phyloP scores from a whole-genome alignment of 306 rosid genomes.

The Comarum palustre region DNA sequence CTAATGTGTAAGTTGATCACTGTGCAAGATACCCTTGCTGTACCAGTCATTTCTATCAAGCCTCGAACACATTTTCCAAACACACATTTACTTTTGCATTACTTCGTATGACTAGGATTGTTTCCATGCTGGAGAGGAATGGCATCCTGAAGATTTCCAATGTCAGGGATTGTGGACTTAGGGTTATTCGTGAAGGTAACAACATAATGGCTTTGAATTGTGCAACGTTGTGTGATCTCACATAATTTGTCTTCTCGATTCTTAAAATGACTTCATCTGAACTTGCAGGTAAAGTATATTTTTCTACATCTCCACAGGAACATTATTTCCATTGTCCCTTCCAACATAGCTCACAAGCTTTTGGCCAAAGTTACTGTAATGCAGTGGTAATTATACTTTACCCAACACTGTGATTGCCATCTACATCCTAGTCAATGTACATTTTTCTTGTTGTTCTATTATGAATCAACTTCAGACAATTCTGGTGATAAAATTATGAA shows the following conservation, averaged over 20 bases:
- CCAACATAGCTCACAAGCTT: constrained; percentile 78
- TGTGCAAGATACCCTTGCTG: not conserved
- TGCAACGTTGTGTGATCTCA: constrained; percentile 1
- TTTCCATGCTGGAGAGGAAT: constrained; percentile 76
- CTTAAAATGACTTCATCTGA: not conserved
- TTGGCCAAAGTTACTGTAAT: constrained; percentile 85
- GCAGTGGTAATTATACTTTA: constrained; percentile 50
- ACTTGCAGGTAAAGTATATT: constrained; percentile 52
- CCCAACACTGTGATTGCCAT: not conserved
- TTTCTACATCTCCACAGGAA: constrained; percentile 85
- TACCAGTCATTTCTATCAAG: not conserved
- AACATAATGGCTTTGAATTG: constrained; percentile 16
- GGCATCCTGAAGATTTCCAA: constrained; percentile 82
- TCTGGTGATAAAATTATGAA: constrained; percentile 18
- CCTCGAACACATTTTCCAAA: not conserved
- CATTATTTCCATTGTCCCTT: constrained; percentile 91
- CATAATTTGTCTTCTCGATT: not conserved
- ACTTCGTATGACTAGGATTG: constrained; percentile 45
- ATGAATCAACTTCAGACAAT: not conserved
- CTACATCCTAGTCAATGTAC: not conserved
- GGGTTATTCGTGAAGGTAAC: constrained; percentile 69
- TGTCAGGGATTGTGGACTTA: constrained; percentile 91
- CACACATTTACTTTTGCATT: constrained; percentile 18
- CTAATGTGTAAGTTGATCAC: constrained; percentile 69
- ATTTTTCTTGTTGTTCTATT: not conserved